These are phyloP conservation scores for Immersiporthe knoxdaviesiana DNA, from an alignment of 2,329 filamentous ascomycete genomes.

Conservation along the genomic window DNA sequence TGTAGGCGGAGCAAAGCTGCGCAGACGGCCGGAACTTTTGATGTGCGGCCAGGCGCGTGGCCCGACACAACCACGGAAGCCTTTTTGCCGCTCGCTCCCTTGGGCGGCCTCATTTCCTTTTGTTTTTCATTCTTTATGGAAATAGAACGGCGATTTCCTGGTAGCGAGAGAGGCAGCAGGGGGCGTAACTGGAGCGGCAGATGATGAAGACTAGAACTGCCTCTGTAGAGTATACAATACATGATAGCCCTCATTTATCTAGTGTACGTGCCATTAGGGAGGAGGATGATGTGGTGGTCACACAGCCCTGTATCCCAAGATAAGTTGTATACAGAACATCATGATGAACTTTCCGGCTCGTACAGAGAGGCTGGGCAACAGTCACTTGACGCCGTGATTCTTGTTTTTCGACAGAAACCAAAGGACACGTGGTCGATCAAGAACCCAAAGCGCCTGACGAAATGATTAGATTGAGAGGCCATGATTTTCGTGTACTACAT, in stretches of 20 bases:
- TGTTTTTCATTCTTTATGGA: neutral
- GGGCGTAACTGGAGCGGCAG: neutral
- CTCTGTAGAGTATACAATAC: neutral
- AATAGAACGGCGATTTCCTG: neutral
- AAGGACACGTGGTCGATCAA: neutral
- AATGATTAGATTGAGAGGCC: neutral
- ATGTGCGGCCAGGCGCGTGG: neutral
- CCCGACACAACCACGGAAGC: neutral
- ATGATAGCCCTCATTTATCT: too few relatives aligned
- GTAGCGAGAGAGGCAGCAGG: neutral
- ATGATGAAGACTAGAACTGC: too few relatives aligned
- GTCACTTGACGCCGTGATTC: neutral
- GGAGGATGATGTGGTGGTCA: neutral
- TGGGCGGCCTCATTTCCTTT: neutral
- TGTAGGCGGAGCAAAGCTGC: neutral
- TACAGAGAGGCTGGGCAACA: neutral
- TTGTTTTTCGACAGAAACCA: neutral
- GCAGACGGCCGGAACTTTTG: neutral
- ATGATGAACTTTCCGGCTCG: neutral
- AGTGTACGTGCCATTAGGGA: neutral
- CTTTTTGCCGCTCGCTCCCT: neutral
- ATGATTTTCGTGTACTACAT: neutral
- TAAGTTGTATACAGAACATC: neutral
- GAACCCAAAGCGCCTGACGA: neutral
- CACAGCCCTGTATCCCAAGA: too few relatives aligned